phyloP scores from a whole-genome alignment of 331 rosid species.

The Spiraea crenata region DNA sequence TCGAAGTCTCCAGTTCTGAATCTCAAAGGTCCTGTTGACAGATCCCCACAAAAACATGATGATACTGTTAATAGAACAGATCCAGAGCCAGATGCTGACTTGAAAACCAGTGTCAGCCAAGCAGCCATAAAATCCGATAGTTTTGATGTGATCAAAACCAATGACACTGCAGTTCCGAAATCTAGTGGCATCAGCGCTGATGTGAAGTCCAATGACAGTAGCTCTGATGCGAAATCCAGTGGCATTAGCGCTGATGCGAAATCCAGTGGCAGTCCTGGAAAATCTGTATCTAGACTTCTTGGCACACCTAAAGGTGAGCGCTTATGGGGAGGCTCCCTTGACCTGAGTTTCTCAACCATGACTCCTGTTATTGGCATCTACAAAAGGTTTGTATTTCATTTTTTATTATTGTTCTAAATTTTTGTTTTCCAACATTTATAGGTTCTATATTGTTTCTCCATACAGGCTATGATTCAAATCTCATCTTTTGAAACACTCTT shows the following conservation, averaged over 20 bases:
- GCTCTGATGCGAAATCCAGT: slow-evolving; percentile 33
- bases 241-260: slow-evolving; percentile 31
- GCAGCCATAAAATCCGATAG: slow-evolving; percentile 5
- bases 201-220: slow-evolving; percentile 15
- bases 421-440: not conserved
- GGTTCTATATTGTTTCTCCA: not conserved
- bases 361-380: slow-evolving; percentile 58
- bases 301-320: slow-evolving; percentile 42
- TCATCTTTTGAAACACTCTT: not conserved
- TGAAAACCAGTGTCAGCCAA: slow-evolving; percentile 29
- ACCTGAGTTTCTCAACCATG: slow-evolving; percentile 55
- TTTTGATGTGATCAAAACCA: slow-evolving; percentile 2
- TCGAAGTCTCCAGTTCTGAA: slow-evolving; percentile 39
- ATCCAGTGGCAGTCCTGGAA: slow-evolving; percentile 25
- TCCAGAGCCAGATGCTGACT: slow-evolving; percentile 26
- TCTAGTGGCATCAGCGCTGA: slow-evolving; percentile 19
- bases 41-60: slow-evolving; percentile 26
- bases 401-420: not conserved
- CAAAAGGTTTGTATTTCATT: slow-evolving; percentile 53
- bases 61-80: slow-evolving; percentile 25
- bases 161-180: not conserved
- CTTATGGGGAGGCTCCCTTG: slow-evolving; percentile 86
- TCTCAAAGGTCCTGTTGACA: slow-evolving; percentile 30
- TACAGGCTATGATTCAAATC: not conserved
- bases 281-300: slow-evolving; percentile 32